Percentiles rank a stretch among this genome's conserved stretches.
phyloP scores from a whole-genome alignment of 2,329 filamentous ascomycete species.

The Calycina herbarum region DNA sequence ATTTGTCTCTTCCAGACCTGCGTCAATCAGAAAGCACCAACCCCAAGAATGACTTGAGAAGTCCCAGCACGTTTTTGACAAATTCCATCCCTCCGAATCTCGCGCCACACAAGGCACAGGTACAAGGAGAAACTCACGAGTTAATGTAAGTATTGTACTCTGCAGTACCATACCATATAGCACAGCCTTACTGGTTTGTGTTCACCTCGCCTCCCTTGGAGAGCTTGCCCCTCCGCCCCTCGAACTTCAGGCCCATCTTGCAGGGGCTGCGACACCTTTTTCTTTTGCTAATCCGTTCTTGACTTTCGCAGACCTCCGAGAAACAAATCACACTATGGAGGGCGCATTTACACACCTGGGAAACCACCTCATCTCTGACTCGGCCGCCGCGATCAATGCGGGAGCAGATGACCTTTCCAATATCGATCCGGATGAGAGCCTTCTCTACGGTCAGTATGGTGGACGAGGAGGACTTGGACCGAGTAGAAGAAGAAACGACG shows the following conservation, averaged over 20 bases:
- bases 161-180: neutral
- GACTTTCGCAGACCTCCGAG: conserved; percentile 18
- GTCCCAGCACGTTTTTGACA: conserved; percentile 26
- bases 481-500: conserved; percentile 67
- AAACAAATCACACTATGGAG: conserved; percentile 59
- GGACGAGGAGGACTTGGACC: conserved; percentile 52
- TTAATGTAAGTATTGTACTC: conserved; percentile 20
- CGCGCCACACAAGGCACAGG: conserved; percentile 38
- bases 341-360: conserved; percentile 85
- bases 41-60: conserved; percentile 37
- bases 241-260: neutral
- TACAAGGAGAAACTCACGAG: conserved; percentile 24
- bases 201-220: neutral
- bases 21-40: neutral
- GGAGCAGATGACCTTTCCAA: conserved; percentile 70
- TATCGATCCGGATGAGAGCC: conserved; percentile 75
- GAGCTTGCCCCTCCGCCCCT: neutral
- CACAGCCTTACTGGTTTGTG: conserved; percentile 8
- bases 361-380: conserved; percentile 83
- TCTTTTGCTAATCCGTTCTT: conserved; percentile 17
- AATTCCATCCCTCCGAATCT: conserved; percentile 24
- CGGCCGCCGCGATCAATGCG: conserved; percentile 83
- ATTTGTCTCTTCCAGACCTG: neutral
- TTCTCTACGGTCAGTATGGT: conserved; percentile 71
- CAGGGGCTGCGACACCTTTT: neutral